Conservation (phyloP, 1,139 yeast species). For the Saccharomyces hybrid region DNA sequence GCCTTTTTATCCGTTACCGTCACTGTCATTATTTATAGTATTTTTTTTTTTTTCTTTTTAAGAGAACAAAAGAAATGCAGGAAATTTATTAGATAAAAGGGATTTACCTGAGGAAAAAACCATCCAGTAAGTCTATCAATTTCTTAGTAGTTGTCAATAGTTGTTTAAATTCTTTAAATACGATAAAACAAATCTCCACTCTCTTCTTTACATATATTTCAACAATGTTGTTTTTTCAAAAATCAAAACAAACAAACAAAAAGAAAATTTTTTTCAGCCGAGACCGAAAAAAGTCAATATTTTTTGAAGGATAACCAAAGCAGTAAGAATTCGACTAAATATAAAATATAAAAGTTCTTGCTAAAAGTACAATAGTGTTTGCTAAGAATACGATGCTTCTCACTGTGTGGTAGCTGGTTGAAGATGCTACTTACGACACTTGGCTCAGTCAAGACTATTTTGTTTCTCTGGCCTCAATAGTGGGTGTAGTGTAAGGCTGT, state of each 20-base stretch:
- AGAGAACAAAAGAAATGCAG: background rate
- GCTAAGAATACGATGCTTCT: background rate
- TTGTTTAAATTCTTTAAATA: background rate
- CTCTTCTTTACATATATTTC: background rate
- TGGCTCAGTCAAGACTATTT: no score
- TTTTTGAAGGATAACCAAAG: background rate
- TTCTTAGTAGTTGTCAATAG: background rate
- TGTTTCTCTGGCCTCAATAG: background rate
- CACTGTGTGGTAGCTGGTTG: background rate
- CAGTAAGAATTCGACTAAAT: background rate
- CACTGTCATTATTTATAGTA: background rate
- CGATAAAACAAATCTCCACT: background rate
- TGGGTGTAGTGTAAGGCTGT: background rate
- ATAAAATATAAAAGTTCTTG: background rate
- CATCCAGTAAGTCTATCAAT: background rate
- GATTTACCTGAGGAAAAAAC: background rate
- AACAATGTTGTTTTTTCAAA: background rate
- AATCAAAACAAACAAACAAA: background rate
- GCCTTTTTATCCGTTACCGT: background rate
- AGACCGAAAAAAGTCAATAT: background rate
- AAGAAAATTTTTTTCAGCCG: background rate
- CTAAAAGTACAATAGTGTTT: no score
- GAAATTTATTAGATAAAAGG: background rate
- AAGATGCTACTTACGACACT: background rate
- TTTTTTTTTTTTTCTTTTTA: background rate